Evolutionary conservation across 192 early-diverging fungal species (phyloP), one percentile per base, ranked within the genome.

Genomic region (Dispira parvispora): DNA sequence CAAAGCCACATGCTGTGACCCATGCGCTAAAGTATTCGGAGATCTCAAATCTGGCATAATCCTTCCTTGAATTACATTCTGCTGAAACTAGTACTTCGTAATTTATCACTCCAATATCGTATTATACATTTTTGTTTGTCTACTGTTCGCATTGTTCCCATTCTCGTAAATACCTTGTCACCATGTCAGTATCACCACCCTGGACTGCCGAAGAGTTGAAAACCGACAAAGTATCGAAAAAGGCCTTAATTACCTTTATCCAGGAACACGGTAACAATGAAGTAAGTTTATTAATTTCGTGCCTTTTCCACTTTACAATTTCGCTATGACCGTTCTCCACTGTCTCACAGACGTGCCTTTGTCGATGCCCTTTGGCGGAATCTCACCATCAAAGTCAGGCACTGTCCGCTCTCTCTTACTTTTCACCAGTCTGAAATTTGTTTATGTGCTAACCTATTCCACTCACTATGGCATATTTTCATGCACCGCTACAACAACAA

Each of bases 221-320:
- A 43, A 71, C 78, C 21, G 84, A 88, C 65, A 66, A 64, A 44
- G 82, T 88, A 46, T 78, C 79, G 68, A 86, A 87, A 67, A 87
- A 87, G 73, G 85, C 85, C 49, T 73, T 88, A 26, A 74, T 82
- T 27, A 67, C 69, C 23, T 87, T 75, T 65, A 66, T 88, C 42
- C 87, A 87, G 43, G 78, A 79, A 25, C 75, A 68, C 55, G 85
- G 77, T 52, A 80, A 67, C 49, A 82, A 75, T 63, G 69, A 72
- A 23, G 71, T 67, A 68, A 69, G 61, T 54, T 28, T 13, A 3
- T 10, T 25, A 3, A 21, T 14, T 43, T 23, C 9, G 25, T 43
- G 21, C 11, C 47, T 52, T 23, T 38, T 6, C 13, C 18, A 45
- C 45, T 1, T 11, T 18, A 23, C 38, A 23, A 21, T 52, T 23